These are phyloP conservation scores for Marsdenia floribunda DNA, from an alignment of 257 asterid genomes.

Conservation along the genomic window DNA sequence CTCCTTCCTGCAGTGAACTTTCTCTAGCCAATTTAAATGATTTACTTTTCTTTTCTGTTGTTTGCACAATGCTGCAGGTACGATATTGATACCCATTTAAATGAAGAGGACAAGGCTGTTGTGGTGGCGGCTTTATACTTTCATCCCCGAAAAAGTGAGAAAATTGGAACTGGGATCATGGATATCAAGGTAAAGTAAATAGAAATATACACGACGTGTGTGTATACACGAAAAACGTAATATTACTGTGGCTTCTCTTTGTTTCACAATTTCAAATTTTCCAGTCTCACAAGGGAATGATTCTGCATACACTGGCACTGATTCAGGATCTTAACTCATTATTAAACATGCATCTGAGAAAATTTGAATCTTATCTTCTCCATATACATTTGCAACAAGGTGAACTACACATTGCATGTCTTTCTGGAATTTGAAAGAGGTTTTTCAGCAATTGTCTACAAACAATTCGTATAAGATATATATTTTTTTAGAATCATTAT, in stretches of 20 bases:
- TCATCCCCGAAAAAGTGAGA: constrained; percentile 69
- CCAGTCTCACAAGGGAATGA: background rate
- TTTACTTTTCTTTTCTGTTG: background rate
- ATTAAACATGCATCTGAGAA: background rate
- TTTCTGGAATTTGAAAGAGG: background rate
- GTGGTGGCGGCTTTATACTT: constrained; percentile 58
- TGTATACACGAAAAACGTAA: background rate
- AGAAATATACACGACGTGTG: background rate
- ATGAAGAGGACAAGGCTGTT: constrained; percentile 49
- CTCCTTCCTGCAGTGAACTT: background rate
- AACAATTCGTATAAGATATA: background rate
- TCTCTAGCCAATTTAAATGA: background rate
- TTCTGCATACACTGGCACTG: too few relatives aligned
- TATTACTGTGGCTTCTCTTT: too few relatives aligned
- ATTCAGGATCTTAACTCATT: too few relatives aligned
- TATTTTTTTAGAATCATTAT: background rate
- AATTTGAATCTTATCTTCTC: background rate
- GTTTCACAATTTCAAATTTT: background rate
- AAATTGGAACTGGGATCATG: constrained; percentile 54
- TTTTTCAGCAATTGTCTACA: background rate
- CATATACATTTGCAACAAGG: background rate
- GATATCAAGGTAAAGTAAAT: constrained; percentile 63
- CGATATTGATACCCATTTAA: constrained; percentile 38
- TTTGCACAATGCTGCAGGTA: constrained; percentile 37
- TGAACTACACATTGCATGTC: background rate